A percentile compares a stretch with the other conserved stretches of the same genome.
These are phyloP conservation scores for Jasminum sambac DNA, from an alignment of 257 asterid species.

Conservation along the genomic window DNA sequence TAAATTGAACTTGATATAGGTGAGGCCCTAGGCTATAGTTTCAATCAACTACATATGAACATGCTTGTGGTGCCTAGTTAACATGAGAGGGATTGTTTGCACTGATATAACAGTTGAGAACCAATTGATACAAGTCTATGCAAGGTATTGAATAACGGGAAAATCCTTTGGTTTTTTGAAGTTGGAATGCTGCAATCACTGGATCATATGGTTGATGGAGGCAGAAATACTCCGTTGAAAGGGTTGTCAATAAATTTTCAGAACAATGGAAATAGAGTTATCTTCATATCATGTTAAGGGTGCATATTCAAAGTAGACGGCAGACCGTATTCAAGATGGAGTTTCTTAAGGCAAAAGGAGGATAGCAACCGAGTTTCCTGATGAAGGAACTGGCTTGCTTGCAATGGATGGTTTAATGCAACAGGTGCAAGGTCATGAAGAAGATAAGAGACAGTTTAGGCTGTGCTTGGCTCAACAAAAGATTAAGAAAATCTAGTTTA, in stretches of 20 bases:
- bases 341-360: constrained; percentile 2
- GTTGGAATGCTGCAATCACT: neutral
- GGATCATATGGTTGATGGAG: neutral
- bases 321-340: neutral
- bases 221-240: neutral
- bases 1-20: neutral
- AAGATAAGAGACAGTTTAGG: neutral
- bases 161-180: neutral
- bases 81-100: neutral
- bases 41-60: neutral
- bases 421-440: neutral
- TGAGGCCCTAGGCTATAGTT: neutral
- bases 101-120: neutral
- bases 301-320: neutral
- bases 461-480: neutral
- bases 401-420: neutral
- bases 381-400: neutral
- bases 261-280: neutral
- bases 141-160: neutral
- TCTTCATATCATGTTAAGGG: neutral
- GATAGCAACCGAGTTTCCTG: neutral
- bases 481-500: neutral
- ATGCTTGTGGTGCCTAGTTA: neutral
- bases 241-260: neutral
- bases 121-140: neutral